Base-by-base conservation (phyloP, 192 early-diverging fungal genomes). In the Haplosporangium gracile region DNA sequence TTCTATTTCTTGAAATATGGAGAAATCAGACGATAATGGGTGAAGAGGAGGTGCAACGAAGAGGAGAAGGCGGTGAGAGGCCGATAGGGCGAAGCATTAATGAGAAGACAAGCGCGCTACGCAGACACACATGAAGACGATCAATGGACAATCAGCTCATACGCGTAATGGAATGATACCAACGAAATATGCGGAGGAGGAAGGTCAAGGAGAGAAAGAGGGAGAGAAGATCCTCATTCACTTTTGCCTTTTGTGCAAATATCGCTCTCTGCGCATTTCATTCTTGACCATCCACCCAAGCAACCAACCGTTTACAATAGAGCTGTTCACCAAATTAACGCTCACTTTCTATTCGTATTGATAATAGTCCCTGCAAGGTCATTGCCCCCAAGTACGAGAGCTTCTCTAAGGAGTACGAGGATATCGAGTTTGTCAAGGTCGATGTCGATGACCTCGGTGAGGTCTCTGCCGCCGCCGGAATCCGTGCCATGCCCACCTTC, bases 401-500 rank as follows among this genome's bases (percentile, higher is more conserved):
- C 72, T 90, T 97, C 16, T 80, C 94, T 6, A 60, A 39, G 20
- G 49, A 90, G 40, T 82, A 90, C 84, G 24, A 90, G 2, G 86
- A 93, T 47, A 88, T 95, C 57, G 77, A 82, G 45, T 97, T 98
- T 76, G 86, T 95, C 72, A 96, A 96, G 90, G 93, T 98, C 57
- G 94, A 97, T 90, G 96, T 98, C 18, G 97, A 98, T 75, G 92
- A 95, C 0, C 82, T 88, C 55, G 39, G 55, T 76, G 89, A 90
- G 18, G 78, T 85, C 70, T 63, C 53, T 36, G 47, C 40, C 5
- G 53, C 29, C 9, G 90, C 83, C 73, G 63, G 81, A 1, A 87
- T 96, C 76, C 85, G 89, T 2, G 94, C 95, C 68, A 96, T 95
- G 94, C 95, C 95, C 10, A 96, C 95, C n/a, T 97, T 97, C 92